Percentiles rank a stretch among this genome's conserved stretches.
Conservation (phyloP, 805 yeast genomes). For the Maudiozyma bulderi region DNA sequence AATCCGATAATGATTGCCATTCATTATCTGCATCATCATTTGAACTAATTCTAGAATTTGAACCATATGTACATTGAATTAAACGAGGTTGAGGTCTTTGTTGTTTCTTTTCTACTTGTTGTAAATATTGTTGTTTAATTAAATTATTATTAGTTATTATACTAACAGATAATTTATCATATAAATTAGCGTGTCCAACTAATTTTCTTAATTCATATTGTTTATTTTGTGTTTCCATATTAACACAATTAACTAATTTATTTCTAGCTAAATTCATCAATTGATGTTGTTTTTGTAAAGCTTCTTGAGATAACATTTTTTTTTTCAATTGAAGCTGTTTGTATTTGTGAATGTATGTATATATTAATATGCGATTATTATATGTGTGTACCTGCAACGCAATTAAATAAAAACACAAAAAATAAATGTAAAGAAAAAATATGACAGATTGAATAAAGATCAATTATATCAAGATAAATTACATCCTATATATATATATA, state of each 20-base stretch:
- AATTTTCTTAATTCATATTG: conserved; percentile 22
- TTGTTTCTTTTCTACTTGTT: not conserved
- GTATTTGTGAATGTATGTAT: not conserved
- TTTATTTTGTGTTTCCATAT: conserved; percentile 8
- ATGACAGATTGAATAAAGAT: no score
- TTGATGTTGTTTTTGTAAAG: conserved; percentile 1
- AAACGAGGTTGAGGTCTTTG: no score
- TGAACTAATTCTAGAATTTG: not conserved
- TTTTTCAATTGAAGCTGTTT: not conserved
- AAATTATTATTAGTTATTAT: not conserved
- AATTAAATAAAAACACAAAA: not conserved
- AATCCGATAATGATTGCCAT: conserved; percentile 1
- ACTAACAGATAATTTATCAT: conserved; percentile 26
- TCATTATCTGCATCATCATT: conserved; percentile 1
- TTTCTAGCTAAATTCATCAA: conserved; percentile 10
- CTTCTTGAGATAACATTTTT: not conserved
- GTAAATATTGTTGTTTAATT: not conserved
- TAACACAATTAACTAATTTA: conserved; percentile 17
- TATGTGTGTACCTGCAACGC: not conserved
- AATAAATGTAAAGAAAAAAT: no score
- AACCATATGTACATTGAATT: not conserved
- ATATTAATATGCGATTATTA: not conserved
- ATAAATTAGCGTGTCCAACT: conserved; percentile 28
- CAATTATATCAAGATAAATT: no score
- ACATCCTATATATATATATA: no score